phyloP scores from a whole-genome alignment of 495 filamentous ascomycete genomes.

The Xylaria scruposa region DNA sequence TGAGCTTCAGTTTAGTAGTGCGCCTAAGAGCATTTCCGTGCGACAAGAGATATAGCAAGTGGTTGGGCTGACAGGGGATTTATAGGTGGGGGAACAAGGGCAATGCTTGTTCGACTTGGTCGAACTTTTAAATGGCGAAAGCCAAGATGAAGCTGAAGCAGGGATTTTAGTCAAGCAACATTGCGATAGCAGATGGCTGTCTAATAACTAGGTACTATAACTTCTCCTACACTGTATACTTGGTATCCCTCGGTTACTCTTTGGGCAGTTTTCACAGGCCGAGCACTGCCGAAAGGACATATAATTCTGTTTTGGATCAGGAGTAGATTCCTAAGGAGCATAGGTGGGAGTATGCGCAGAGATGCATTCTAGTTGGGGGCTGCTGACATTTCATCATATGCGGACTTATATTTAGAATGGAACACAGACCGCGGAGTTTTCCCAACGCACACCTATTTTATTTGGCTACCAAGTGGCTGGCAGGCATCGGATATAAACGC shows the following conservation, averaged over 20 bases:
- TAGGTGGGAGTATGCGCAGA: not conserved
- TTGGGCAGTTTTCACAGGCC: constrained; percentile 2
- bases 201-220: not conserved
- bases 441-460: not conserved
- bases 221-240: constrained; percentile 2
- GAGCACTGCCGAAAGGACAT: constrained; percentile 5
- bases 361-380: constrained; percentile 12
- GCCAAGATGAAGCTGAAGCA: constrained; percentile 20
- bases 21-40: not conserved
- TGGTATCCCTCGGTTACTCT: not conserved
- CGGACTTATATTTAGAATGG: constrained; percentile 16
- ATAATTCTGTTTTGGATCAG: not conserved
- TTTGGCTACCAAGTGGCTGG: not conserved
- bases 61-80: constrained; percentile 16
- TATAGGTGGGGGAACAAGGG: not conserved
- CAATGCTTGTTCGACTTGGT: not conserved
- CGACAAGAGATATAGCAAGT: not conserved
- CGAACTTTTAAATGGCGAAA: constrained; percentile 13
- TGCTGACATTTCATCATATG: not conserved
- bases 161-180: not conserved
- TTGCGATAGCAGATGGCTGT: not conserved
- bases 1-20: not conserved
- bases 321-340: not conserved
- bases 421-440: not conserved
- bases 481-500: not conserved